Evolutionary conservation across 176 grass and related monocot genomes (phyloP).

Genomic region (Phoenix dactylifera): DNA sequence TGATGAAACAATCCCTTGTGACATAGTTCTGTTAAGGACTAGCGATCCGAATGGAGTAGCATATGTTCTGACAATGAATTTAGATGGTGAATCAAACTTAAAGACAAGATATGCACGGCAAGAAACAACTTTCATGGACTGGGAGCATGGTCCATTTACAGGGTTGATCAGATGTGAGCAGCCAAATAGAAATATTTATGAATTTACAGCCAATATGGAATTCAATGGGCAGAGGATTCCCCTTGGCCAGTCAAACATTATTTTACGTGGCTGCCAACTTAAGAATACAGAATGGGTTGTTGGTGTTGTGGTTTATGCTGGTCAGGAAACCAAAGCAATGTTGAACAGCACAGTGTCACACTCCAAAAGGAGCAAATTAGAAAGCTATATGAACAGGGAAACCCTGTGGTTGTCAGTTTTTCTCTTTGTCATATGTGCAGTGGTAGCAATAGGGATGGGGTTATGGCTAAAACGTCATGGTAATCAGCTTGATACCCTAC

Average conservation of each 20-base stretch:
- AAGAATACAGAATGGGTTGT: slow-evolving; percentile 96
- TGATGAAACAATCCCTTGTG: slow-evolving; percentile 93
- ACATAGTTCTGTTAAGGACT: slow-evolving; percentile 85
- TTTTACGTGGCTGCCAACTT: slow-evolving; percentile 89
- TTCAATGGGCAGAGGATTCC: slow-evolving; percentile 69
- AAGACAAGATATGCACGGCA: slow-evolving; percentile 99
- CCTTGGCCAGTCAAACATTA: slow-evolving; percentile 95
- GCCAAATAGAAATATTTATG: slow-evolving; percentile 97
- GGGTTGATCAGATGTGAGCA: slow-evolving; percentile 87
- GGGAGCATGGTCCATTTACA: slow-evolving; percentile 32
- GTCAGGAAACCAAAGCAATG: slow-evolving; percentile 99
- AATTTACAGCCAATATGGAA: slow-evolving; percentile 95
- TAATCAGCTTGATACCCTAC: slow-evolving; percentile 70
- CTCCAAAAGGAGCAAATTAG: slow-evolving; percentile 93
- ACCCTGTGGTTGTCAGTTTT: slow-evolving; percentile 98
- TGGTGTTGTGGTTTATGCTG: slow-evolving; percentile 91
- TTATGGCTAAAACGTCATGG: slow-evolving; percentile 76
- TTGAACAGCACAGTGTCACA: slow-evolving; percentile 91
- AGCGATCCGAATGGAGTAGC: slow-evolving; percentile 95
- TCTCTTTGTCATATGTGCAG: slow-evolving; percentile 86
- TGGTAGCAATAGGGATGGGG: slow-evolving; percentile 95
- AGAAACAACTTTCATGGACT: slow-evolving; percentile 65
- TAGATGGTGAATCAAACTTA: slow-evolving; percentile 96
- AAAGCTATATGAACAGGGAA: slow-evolving; percentile 99
- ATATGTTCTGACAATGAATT: slow-evolving; percentile 99